Evolutionary conservation across 2,329 filamentous ascomycete species (phyloP), one percentile per base, ranked within the genome.

Genomic region (Xylogone sp.): DNA sequence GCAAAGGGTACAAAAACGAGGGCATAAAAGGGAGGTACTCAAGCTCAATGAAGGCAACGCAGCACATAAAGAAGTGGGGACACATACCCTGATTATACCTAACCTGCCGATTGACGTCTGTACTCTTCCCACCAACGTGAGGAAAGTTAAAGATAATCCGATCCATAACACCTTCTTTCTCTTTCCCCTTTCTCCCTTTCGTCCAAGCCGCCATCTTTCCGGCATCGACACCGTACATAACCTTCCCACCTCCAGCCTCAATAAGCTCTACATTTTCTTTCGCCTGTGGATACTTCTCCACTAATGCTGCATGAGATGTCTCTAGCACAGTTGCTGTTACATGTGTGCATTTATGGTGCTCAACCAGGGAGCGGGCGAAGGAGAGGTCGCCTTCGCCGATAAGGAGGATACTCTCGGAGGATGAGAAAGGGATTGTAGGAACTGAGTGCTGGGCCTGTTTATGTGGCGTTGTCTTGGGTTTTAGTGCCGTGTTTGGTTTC

Each of bases 111-210:
- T 97, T 97, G 51, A 97, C 87, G 72, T 97, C 92, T 60, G 87
- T 97, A 58, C 83, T 88, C 63, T 95, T 86, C 44, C 94, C 94
- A 57, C 94, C 94, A 3, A 95, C 88, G 73, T 99, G 94, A 31
- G 94, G 94, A 70, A 99, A 99, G 76, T 97, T 96, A 82, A 97
- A 99, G 59, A 93, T 77, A 56, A 97, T 86, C 51, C 83, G 80
- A 68, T 96, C 85, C 77, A 87, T 92, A 3, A 74, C 69, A 3
- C 70, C 70, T 62, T 51, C 60, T 19, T 50, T 56, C 52, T 29
- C 53, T 51, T 42, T 67, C 68, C 29, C 47, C 34, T 44, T 34
- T 48, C 39, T 31, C 29, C 46, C 46, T 29, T 50, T 54, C 42
- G 65, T 66, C 55, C 56, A 77, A n/a, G 74, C 67, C 22, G 74